A percentile compares a stretch with the other conserved stretches of the same genome.
Conservation (phyloP, 2,329 filamentous ascomycete species). For the Monosporascus ibericus region DNA sequence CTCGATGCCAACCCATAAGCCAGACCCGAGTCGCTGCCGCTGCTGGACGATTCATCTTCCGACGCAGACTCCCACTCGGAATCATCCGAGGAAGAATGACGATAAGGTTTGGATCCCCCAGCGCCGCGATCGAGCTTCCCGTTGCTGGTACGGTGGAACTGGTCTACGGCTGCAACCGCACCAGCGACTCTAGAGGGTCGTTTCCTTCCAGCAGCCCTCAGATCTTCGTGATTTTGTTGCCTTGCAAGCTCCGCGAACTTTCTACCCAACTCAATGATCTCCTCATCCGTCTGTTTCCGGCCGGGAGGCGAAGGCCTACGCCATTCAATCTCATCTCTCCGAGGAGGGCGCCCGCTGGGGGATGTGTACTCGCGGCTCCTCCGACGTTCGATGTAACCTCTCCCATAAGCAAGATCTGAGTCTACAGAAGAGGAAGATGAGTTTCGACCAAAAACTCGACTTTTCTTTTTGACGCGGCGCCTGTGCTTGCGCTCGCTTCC, state of each 20-base stretch:
- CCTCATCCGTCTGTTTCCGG: constrained; percentile 45
- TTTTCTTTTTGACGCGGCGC: constrained; percentile 36
- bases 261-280: constrained; percentile 50
- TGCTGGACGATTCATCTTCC: constrained; percentile 40
- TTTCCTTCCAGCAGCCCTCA: constrained; percentile 34
- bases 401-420: constrained; percentile 62
- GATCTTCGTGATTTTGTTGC: constrained; percentile 44
- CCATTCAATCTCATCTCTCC: constrained; percentile 9
- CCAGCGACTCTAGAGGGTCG: constrained; percentile 32
- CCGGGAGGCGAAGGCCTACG: constrained; percentile 17
- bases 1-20: constrained; percentile 34
- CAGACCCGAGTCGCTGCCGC: constrained; percentile 34
- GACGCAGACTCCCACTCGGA: constrained; percentile 54
- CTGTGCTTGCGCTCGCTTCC: constrained; percentile 45
- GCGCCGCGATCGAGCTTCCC: constrained; percentile 30
- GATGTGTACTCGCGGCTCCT: constrained; percentile 28
- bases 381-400: constrained; percentile 44
- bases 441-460: constrained; percentile 51
- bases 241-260: constrained; percentile 48
- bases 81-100: constrained; percentile 35
- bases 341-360: constrained; percentile 8
- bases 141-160: constrained; percentile 34
- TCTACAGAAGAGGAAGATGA: constrained; percentile 64
- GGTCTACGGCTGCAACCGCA: constrained; percentile 35
- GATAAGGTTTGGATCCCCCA: constrained; percentile 34